Evolutionary conservation across 192 early-diverging fungal genomes (phyloP).

Genomic region (Pecoramyces ruminantium): DNA sequence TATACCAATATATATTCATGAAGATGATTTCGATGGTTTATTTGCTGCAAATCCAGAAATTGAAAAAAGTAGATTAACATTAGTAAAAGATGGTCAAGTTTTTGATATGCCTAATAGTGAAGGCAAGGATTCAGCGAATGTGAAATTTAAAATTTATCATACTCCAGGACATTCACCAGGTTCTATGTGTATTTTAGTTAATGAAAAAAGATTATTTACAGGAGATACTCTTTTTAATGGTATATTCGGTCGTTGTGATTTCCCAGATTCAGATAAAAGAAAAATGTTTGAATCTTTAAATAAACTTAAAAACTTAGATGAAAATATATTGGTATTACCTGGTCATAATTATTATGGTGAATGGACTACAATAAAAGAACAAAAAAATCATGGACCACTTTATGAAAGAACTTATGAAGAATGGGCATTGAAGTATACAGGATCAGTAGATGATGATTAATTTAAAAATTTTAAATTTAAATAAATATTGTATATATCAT

Average conservation of each 20-base stretch:
- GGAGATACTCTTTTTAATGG: conserved; percentile 78
- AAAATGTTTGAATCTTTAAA: conserved; percentile 56
- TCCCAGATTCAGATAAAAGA: conserved; percentile 49
- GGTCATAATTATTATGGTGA: conserved; percentile 77
- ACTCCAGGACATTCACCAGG: conserved; percentile 89
- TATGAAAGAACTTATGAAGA: conserved; percentile 6
- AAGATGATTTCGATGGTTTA: background rate
- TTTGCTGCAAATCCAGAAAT: background rate
- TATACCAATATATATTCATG: background rate
- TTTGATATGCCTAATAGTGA: background rate
- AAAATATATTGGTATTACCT: conserved; percentile 63
- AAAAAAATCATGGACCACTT: conserved; percentile 23
- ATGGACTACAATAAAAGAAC: conserved; percentile 57
- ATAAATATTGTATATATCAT: too few species aligned
- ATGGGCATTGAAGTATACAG: background rate
- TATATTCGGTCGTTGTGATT: conserved; percentile 61
- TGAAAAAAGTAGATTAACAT: background rate
- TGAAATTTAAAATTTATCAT: conserved; percentile 53
- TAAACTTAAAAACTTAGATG: conserved; percentile 33
- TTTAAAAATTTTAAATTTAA: too few species aligned
- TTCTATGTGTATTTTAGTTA: conserved; percentile 66
- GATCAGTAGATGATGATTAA: too few species aligned
- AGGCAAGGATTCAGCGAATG: background rate
- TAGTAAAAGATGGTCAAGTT: background rate
- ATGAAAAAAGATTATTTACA: conserved; percentile 52